Percentiles rank a stretch among this genome's conserved stretches.
These are phyloP conservation scores for Trametes punicea DNA, from an alignment of 768 basidiomycete genomes.

Conservation along the genomic window DNA sequence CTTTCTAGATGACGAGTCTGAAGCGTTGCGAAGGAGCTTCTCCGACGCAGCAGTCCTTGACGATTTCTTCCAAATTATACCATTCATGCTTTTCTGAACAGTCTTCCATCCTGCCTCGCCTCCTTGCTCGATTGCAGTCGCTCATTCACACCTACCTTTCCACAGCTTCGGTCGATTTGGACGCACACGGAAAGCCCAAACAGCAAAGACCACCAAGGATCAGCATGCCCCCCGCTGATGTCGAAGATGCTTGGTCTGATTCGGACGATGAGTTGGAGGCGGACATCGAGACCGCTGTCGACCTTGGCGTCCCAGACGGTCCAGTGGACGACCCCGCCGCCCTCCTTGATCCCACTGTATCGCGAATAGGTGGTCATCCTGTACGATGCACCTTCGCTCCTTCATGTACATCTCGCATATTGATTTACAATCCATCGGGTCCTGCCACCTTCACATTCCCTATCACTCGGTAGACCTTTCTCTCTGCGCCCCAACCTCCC, in stretches of 20 bases:
- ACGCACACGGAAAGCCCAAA: neutral
- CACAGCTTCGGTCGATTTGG: conserved; percentile 14
- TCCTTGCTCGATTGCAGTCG: conserved; percentile 16
- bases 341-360: conserved; percentile 74
- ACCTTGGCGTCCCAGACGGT: conserved; percentile 82
- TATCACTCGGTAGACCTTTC: conserved; percentile 54
- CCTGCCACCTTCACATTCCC: conserved; percentile 1
- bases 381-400: conserved; percentile 64
- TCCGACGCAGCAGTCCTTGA: conserved; percentile 52
- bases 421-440: conserved; percentile 31
- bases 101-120: conserved; percentile 19
- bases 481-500: conserved; percentile 64
- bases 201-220: neutral
- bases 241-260: conserved; percentile 74
- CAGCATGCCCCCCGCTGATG: conserved; percentile 38
- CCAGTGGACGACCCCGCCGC: conserved; percentile 53
- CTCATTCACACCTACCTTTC: conserved; percentile 4
- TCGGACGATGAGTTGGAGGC: conserved; percentile 62
- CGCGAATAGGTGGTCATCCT: conserved; percentile 87
- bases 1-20: conserved; percentile 81
- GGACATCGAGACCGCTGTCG: conserved; percentile 66
- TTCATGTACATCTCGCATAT: conserved; percentile 42
- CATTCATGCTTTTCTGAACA: conserved; percentile 93
- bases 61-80: conserved; percentile 61
- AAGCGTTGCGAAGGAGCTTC: conserved; percentile 58